phyloP scores from a whole-genome alignment of 371 early-diverging fungal species.

The Mucor indicus region DNA sequence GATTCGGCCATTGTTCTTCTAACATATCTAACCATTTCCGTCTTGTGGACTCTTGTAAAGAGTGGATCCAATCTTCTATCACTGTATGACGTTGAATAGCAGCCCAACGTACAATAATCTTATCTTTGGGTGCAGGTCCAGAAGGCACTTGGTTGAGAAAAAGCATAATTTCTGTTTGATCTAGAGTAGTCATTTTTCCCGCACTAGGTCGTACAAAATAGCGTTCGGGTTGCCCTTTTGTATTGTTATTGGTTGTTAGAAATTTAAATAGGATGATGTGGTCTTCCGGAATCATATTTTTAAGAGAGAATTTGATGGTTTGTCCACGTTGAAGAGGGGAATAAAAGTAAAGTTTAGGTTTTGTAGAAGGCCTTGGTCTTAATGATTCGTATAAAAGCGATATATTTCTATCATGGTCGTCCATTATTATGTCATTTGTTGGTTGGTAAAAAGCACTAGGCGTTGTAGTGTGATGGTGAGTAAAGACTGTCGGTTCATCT shows the following conservation, averaged over 20 bases:
- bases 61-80: constrained; percentile 32
- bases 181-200: constrained; percentile 25
- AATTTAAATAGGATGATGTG: constrained; percentile 46
- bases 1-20: constrained; percentile 41
- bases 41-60: constrained; percentile 26
- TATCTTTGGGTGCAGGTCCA: constrained; percentile 26
- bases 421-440: constrained; percentile 1
- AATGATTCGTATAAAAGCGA: constrained; percentile 3
- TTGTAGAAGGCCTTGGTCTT: background rate
- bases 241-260: constrained; percentile 27
- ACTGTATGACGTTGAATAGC: constrained; percentile 34
- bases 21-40: constrained; percentile 47
- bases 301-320: constrained; percentile 27
- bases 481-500: constrained; percentile 10
- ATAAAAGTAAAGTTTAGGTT: constrained; percentile 16
- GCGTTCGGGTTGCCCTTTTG: constrained; percentile 22
- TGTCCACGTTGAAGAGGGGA: constrained; percentile 37
- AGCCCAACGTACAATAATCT: constrained; percentile 43
- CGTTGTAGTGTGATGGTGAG: background rate
- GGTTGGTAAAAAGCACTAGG: background rate
- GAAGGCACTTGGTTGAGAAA: constrained; percentile 40
- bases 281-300: constrained; percentile 41
- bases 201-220: constrained; percentile 48
- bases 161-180: constrained; percentile 33
- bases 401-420: constrained; percentile 11